Base-by-base conservation (phyloP, 1,139 yeast genomes). In the Petasospora rhodanensis region DNA sequence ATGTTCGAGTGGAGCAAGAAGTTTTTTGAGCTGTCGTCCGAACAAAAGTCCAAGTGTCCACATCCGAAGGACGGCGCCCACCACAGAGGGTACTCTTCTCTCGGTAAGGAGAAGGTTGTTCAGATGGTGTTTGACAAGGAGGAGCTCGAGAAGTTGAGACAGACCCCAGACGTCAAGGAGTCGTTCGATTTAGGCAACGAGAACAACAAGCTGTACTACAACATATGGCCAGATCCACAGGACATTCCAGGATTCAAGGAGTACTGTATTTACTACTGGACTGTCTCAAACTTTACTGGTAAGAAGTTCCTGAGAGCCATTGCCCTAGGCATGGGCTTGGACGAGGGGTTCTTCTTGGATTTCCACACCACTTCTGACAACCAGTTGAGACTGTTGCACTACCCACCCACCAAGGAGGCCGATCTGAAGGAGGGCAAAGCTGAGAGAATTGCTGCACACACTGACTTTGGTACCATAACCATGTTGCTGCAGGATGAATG, bases 51-150 rank as follows among this genome's bases (percentile, higher is more conserved):
- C 32, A 53, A 47, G 30, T 48, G 56, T 26, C 41, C 45, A 8
- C 57, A 52, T 32, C 58, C 58, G 7, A 27, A 27, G 8, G 34
- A 37, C 18, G 54, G 56, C 35, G 42, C 37, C 2, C 47, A 43
- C 29, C 43, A 43, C 14, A 38, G 44, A 30, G 47, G 47, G 4
- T 43, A 54, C 47, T 51, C 57, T 2, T 36, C 41, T 2, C 22
- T 54, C 6, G 58, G 58, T 2, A 49, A 47, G 31, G 57, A 54
- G 31, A 55, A 51, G 27, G 60, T 54, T 13, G 52, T 52, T 14
- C 59, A 56, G 32, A 51, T 54, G 56, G 59, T 54, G 5, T 53
- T 49, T 38, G 52, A 47, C 28, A 32, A 42, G 22, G 40, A 37
- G 4, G 49, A 48, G 25, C 33, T 46, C 5, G 40, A 43, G 11